phyloP scores from a whole-genome alignment of 1,139 yeast species.

The Pneumocystis wakefieldiae region DNA sequence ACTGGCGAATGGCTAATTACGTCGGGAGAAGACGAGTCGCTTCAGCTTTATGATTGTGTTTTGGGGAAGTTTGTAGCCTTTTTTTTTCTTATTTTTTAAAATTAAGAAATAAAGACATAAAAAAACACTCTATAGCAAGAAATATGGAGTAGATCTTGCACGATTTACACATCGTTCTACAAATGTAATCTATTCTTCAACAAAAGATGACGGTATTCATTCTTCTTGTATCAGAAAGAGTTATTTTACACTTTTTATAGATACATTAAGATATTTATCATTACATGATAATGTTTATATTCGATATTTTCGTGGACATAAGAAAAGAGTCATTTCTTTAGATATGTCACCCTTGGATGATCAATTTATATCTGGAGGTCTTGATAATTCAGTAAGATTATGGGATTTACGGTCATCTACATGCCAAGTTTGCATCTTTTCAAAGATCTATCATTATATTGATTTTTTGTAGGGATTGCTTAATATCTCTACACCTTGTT shows the following conservation, averaged over 20 bases:
- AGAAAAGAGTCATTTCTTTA: slow-evolving; percentile 51
- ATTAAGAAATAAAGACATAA: slow-evolving; percentile 13
- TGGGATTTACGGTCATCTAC: slow-evolving; percentile 62
- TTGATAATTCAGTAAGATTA: slow-evolving; percentile 64
- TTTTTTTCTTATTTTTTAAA: background rate
- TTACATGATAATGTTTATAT: slow-evolving; percentile 65
- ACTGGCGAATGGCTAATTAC: slow-evolving; percentile 67
- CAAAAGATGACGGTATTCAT: slow-evolving; percentile 57
- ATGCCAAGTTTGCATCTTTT: slow-evolving; percentile 15
- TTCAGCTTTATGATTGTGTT: slow-evolving; percentile 67
- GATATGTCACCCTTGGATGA: slow-evolving; percentile 66
- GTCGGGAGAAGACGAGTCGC: slow-evolving; percentile 57
- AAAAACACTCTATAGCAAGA: slow-evolving; percentile 58
- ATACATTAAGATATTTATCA: slow-evolving; percentile 46
- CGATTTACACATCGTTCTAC: slow-evolving; percentile 64
- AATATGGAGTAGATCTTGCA: slow-evolving; percentile 84
- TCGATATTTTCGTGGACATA: slow-evolving; percentile 79
- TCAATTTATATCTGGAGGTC: slow-evolving; percentile 49
- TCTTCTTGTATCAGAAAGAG: background rate
- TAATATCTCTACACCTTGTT: slow-evolving; percentile 41
- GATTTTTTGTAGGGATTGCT: slow-evolving; percentile 37
- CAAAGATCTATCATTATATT: background rate
- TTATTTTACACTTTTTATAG: slow-evolving; percentile 7
- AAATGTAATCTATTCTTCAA: slow-evolving; percentile 70
- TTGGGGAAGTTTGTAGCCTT: slow-evolving; percentile 35